These are phyloP conservation scores for Ligustrum vulgare DNA, from an alignment of 257 asterid genomes.

Conservation along the genomic window DNA sequence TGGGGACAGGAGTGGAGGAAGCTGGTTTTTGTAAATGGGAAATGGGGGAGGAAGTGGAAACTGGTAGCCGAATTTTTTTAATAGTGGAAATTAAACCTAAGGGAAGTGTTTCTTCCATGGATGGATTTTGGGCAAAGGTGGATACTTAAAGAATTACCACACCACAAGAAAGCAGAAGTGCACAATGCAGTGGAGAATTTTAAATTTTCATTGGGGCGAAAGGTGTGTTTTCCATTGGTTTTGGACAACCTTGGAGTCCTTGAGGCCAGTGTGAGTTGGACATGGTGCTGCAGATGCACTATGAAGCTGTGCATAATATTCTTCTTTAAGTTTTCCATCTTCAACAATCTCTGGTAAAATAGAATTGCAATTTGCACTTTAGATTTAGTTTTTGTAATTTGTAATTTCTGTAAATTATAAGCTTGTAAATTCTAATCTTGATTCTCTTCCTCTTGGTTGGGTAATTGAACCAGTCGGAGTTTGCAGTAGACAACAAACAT, in stretches of 20 bases:
- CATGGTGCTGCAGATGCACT: slow-evolving; percentile 48
- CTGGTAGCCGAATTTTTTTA: slow-evolving; percentile 38
- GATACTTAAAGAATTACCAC: slow-evolving; percentile 60
- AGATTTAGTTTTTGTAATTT: too few relatives aligned
- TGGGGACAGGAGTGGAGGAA: slow-evolving; percentile 27
- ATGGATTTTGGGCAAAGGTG: slow-evolving; percentile 55
- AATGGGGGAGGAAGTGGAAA: slow-evolving; percentile 30
- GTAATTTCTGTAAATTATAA: too few relatives aligned
- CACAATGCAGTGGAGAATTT: slow-evolving; percentile 69
- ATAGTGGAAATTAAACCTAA: slow-evolving; percentile 32
- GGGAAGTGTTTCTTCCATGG: slow-evolving; percentile 42
- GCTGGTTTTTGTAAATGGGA: slow-evolving; percentile 23
- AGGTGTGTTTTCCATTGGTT: not conserved
- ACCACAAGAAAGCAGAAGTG: slow-evolving; percentile 77
- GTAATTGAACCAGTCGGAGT: too few relatives aligned
- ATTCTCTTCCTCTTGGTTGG: too few relatives aligned
- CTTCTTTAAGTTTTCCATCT: slow-evolving; percentile 36
- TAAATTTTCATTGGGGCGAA: not conserved
- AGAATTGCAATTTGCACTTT: too few relatives aligned
- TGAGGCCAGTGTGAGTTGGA: slow-evolving; percentile 33
- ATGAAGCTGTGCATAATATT: slow-evolving; percentile 50
- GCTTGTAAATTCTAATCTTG: too few relatives aligned
- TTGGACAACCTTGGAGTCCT: slow-evolving; percentile 47
- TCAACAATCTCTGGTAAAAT: slow-evolving; percentile 33
- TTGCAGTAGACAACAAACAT: too few relatives aligned